Base-by-base conservation (phyloP, 345 rosid genomes). In the Balakata baccata region DNA sequence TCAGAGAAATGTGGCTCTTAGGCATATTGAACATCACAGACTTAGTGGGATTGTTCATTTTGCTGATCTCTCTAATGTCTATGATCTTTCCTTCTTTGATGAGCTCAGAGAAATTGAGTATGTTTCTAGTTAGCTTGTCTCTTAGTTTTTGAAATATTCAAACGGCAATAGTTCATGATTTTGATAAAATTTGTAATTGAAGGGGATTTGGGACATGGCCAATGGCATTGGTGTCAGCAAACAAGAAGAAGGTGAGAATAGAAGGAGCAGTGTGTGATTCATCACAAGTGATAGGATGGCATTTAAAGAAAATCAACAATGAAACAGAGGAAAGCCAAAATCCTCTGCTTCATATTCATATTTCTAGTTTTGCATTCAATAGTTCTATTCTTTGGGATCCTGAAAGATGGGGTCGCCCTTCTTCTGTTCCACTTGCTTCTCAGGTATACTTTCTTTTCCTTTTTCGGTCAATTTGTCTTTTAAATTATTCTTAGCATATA, bases 161-260 rank as follows among this genome's bases (percentile, higher is more conserved):
- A 29, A 29, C 34, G 34, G 34, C 34, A 29, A 29, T 29, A 29
- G 1, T 29, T 29, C 34, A 29, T 29, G 1, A 1, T 29, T 29
- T 29, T 29, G 2, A 29, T 29, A 29, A 29, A 29, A n/a, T n/a
- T 29, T 29, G 34, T 29, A 29, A 29, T 29, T 68, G 75, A 70
- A 94, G 99, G 84, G 92, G 86, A 68, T 88, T 92, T 3, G 99
- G 99, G 23, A 86, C 96, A 17, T 95, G 99, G 98, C 90, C 97
- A 11, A 78, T 87, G 90, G 98, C 98, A 49, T 73, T 91, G 7
- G 66, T 90, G 34, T 78, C 91, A 11, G 86, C 90, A 9, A 85
- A 92, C 82, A 82, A 80, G 84, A 83, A 83, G 71, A 85, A 82
- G 70, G 98, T 87, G 61, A 75, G 57, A 70, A 89, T 89, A 8